Evolutionary conservation across 805 yeast genomes (phyloP).

Genomic region (Suhomyces sp.): DNA sequence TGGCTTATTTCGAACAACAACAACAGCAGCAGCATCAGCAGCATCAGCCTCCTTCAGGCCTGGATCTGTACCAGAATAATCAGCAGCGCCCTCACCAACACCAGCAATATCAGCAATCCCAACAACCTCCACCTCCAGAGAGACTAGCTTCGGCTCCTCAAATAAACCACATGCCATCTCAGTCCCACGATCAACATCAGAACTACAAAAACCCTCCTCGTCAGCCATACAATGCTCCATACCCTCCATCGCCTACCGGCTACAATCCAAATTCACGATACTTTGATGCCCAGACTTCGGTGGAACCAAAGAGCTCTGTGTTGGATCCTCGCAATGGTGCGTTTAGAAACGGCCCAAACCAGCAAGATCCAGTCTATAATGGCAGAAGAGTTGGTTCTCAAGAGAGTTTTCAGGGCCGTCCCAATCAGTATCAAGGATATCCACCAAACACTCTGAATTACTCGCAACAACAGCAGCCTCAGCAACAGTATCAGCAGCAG

Average conservation of each 20-base stretch:
- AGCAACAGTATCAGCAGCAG: constrained; percentile 6
- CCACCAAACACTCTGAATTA: neutral
- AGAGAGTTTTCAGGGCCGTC: constrained; percentile 1
- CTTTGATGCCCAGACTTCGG: neutral
- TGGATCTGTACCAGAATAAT: constrained; percentile 1
- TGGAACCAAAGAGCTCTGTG: neutral
- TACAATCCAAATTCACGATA: neutral
- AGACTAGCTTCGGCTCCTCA: constrained; percentile 3
- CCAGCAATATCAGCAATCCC: constrained; percentile 7
- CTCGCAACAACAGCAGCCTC: neutral
- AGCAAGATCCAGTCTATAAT: neutral
- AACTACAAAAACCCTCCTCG: neutral
- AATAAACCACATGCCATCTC: constrained; percentile 8
- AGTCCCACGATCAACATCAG: neutral
- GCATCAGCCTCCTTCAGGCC: neutral
- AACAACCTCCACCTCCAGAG: constrained; percentile 2
- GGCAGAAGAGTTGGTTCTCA: neutral
- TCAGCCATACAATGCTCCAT: neutral
- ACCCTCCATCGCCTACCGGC: neutral
- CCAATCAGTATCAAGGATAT: constrained; percentile 1
- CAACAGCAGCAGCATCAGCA: neutral
- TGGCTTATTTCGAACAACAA: constrained; percentile 7
- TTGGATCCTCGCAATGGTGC: constrained; percentile 1
- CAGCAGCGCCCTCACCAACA: constrained; percentile 8
- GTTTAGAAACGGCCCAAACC: neutral